These are phyloP conservation scores for Talaromyces adpressus DNA, from an alignment of 495 filamentous ascomycete species.

Conservation along the genomic window DNA sequence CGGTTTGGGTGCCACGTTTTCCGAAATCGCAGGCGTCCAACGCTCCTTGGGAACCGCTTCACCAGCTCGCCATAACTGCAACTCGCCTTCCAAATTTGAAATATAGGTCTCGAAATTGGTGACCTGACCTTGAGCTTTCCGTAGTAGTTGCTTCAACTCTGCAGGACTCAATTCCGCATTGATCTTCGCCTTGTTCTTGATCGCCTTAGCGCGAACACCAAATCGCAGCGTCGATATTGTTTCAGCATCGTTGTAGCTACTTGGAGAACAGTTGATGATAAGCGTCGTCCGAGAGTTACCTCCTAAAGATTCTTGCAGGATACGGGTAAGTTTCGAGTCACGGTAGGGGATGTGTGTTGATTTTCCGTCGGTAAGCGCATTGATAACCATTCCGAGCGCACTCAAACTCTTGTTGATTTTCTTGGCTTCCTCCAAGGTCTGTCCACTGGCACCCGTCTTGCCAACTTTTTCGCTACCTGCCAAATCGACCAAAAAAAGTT, in stretches of 20 bases:
- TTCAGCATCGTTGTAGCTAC: slow-evolving; percentile 96
- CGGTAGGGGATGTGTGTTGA: slow-evolving; percentile 95
- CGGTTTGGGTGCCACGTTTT: slow-evolving; percentile 49
- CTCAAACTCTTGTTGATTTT: slow-evolving; percentile 99
- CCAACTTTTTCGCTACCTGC: slow-evolving; percentile 98
- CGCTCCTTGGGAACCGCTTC: slow-evolving; percentile 83
- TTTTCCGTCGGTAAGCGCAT: slow-evolving; percentile 94
- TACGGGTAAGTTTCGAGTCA: slow-evolving; percentile 96
- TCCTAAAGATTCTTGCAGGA: slow-evolving; percentile 91
- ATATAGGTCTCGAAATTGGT: slow-evolving; percentile 85
- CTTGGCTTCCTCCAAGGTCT: slow-evolving; percentile 97
- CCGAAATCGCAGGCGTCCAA: slow-evolving; percentile 58
- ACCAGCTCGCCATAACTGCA: slow-evolving; percentile 78
- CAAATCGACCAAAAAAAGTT: slow-evolving; percentile 94
- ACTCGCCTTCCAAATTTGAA: slow-evolving; percentile 73
- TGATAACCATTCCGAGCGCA: slow-evolving; percentile 98
- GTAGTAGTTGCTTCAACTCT: slow-evolving; percentile 85
- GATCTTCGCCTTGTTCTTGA: slow-evolving; percentile 99
- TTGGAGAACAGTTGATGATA: slow-evolving; percentile 97
- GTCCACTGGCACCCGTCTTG: slow-evolving; percentile 95
- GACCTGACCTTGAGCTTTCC: slow-evolving; percentile 85
- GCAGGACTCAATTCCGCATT: slow-evolving; percentile 94
- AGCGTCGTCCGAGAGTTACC: slow-evolving; percentile 96
- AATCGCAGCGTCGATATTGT: slow-evolving; percentile 91
- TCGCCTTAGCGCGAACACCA: slow-evolving; percentile 93